Evolutionary conservation across 495 filamentous ascomycete genomes (phyloP), one percentile per base, ranked within the genome.

Genomic region (Thermothielavioides terrestris): DNA sequence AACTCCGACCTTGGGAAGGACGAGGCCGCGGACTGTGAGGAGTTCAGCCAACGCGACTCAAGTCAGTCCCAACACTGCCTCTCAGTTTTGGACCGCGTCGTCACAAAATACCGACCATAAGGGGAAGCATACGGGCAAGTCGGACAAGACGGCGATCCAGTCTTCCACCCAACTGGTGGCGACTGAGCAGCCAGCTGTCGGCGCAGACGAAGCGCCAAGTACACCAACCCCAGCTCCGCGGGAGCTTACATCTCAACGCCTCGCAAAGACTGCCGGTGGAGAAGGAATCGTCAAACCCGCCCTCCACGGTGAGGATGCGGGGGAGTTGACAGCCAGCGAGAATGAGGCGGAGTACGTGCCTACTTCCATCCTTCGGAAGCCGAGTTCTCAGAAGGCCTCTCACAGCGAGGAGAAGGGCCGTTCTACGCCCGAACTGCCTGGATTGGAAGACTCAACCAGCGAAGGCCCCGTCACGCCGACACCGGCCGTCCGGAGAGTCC

Each of bases 381-480:
- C 38, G 15, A 17, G 28, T 0, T 28, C 38, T 7, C 47, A 39
- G 17, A 22, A 28, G 15, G 11, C 2, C 17, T 6, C 10, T 9
- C 18, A 23, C 7, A n/a, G 20, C 30, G 9, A 9, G 5, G 30
- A 38, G 31, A 43, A 15, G 15, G 23, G 49, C 32, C 18, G 43
- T 36, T 21, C 27, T 11, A 52, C 50, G 14, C 49, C 49, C n/a
- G 28, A 44, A 4, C 9, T 37, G 1, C 15, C n/a, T 2, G 46
- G 28, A 18, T 52, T 49, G 18, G 48, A 51, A n/a, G 17, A 26
- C 7, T 55, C 43, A 0, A 35, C 31, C 6, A 14, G 17, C 26
- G 27, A 52, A 26, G 36, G 8, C 0, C 52, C 52, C 4, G 34
- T 44, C 22, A 57, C 54, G 10, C 58, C 58, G 20, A 58, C 58